Evolutionary conservation across 148 eudicot genomes (phyloP), one percentile per base, ranked within the genome.

Genomic region (Persicaria maculosa): DNA sequence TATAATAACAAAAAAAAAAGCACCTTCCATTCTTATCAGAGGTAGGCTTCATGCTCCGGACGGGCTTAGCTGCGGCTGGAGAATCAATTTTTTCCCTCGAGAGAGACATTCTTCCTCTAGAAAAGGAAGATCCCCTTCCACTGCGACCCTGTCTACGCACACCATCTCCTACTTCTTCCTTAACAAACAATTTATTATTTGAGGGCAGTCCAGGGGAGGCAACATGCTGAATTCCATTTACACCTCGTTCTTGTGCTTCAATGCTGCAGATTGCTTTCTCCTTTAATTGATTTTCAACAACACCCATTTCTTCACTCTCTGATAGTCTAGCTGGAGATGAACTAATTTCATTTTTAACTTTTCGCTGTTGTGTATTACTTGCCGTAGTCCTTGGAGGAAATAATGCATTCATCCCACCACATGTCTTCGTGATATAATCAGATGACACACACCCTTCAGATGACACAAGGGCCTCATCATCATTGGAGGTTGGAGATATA

Each of bases 21-120:
- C 54, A 91, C 98, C 98, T 93, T 84, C 90, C 91, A 82, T 74
- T 85, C 88, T 93, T 93, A 44, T 93, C 98, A 78, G 88, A 85
- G 74, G 85, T 85, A 80, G 93, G 88, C 81, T 82, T 85, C 17
- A 76, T 40, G 74, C 80, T 86, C 48, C 95, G 84, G 36, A 81
- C 74, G 72, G 97, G 97, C 76, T 91, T 91, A 47, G 76, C 76
- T 67, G 84, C 76, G 68, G 81, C 83, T 73, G 79, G 76, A 85
- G 75, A 80, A 61, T 88, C 97, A 76, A 85, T 68, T 81, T 87
- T 90, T 74, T 90, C 96, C 78, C 79, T 82, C 36, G 72, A 76
- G 4, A 89, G 88, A 74, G 96, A 84, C 75, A 80, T 77, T 77
- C 86, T 80, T 76, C 86, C 84, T 79, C 80, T 85, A 25, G 89